Evolutionary conservation across 176 grass and related monocot species (phyloP).

Genomic region (Chrysopogon serrulatus): DNA sequence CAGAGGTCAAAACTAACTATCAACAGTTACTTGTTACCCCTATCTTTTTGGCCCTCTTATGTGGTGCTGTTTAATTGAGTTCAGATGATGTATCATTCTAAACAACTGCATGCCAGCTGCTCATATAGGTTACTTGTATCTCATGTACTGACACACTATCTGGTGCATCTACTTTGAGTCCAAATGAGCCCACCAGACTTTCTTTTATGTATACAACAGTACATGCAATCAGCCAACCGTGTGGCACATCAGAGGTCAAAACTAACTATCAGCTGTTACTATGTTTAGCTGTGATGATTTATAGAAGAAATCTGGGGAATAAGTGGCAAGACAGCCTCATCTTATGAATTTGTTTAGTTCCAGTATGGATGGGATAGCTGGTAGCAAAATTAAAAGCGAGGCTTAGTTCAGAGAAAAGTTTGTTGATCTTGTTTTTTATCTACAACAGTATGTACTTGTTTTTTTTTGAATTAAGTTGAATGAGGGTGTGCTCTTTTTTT

Average conservation of each 20-base stretch:
- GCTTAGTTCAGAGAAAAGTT: neutral
- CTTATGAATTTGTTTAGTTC: neutral
- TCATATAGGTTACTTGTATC: neutral
- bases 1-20: neutral
- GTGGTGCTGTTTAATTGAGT: neutral
- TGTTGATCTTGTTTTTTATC: neutral
- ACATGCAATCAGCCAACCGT: neutral
- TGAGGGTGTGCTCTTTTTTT: too few species aligned
- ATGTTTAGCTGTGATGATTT: neutral
- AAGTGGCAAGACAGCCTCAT: neutral
- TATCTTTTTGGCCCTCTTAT: neutral
- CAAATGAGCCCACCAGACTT: neutral
- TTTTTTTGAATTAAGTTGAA: too few species aligned
- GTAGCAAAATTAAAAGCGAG: neutral
- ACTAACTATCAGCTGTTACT: neutral
- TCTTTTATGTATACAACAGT: neutral
- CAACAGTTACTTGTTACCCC: too few species aligned
- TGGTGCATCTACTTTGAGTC: neutral
- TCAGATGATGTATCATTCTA: neutral
- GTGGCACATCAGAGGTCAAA: neutral
- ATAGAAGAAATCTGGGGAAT: neutral
- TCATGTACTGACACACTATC: neutral
- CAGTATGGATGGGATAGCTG: neutral
- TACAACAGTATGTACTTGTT: neutral
- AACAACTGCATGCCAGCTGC: neutral